Evolutionary conservation across 257 asterid species (phyloP), one percentile per base, ranked within the genome.

Genomic region (Plectranthus barbatus): DNA sequence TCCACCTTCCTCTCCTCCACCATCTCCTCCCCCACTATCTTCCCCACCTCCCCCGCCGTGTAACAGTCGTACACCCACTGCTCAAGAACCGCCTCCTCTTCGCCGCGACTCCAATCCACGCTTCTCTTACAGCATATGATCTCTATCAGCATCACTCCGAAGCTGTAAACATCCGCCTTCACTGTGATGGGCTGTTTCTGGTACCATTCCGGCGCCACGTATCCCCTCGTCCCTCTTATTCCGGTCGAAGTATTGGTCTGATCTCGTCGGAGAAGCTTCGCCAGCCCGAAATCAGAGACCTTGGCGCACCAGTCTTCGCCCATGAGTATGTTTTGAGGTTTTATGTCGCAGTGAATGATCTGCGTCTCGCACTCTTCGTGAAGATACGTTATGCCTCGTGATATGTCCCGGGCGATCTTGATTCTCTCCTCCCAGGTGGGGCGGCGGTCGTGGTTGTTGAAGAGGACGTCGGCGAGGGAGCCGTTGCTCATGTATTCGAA

Each of bases 241-340:
- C 72, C 75, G 0, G 86, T 85, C 3, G 46, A 47, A 10, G 87
- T 85, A 18, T 72, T 79, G 0, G 80, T 75, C 68, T 83, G 86
- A 4, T 80, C 87, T 15, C 73, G 67, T 24, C 73, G 80, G 5
- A 80, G 34, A 19, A 78, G 87, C 76, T 85, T 85, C 5, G 90
- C 78, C 8, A 86, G 6, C n/a, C 90, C 90, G 9, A 81, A 86
- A 41, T 86, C 88, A 0, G 90, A 78, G 1, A 83, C 71, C 66
- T 81, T 85, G 0, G 86, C 83, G 0, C 73, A 29, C 46, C 56
- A 33, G 1, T 77, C 17, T 13, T 70, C 75, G 34, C 80, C 85
- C 82, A 85, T 67, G 55, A 83, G 81, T 48, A 81, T 77, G 77
- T 83, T 86, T 31, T 81, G 86, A 21, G 91, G 86, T 31, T 86